Evolutionary conservation across 164 flowering plant species (phyloP).

Genomic region (Kalanchoe fedtschenkoi): DNA sequence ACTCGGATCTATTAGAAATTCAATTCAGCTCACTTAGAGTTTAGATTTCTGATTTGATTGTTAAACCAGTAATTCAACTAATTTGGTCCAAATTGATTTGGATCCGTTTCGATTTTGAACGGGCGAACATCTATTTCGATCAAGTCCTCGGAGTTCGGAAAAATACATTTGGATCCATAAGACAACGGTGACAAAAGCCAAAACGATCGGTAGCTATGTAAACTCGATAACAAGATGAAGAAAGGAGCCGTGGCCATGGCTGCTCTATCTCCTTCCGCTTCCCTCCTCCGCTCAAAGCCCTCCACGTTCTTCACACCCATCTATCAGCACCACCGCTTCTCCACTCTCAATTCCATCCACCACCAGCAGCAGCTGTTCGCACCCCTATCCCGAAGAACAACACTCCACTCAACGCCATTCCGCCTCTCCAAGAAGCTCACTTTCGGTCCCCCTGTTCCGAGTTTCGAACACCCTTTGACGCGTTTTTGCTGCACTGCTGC

Average conservation of each 20-base stretch:
- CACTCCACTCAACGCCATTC: too few species aligned
- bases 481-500: conserved; percentile 32
- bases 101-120: too few species aligned
- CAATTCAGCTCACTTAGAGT: too few species aligned
- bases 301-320: conserved; percentile 28
- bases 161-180: not conserved
- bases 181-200: not conserved
- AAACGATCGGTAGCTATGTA: not conserved
- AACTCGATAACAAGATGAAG: not conserved
- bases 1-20: too few species aligned
- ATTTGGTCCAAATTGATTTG: too few species aligned
- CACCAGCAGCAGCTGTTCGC: not conserved
- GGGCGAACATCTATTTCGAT: too few species aligned
- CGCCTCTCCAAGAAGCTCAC: conserved; percentile 13
- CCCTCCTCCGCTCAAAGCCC: conserved; percentile 33
- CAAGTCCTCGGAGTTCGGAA: not conserved
- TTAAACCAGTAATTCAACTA: too few species aligned
- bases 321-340: too few species aligned
- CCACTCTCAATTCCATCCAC: conserved; percentile 15
- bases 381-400: conserved; percentile 6
- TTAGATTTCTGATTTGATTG: too few species aligned
- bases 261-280: conserved; percentile 34
- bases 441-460: conserved; percentile 1
- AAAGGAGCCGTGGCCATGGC: conserved; percentile 36
- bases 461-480: conserved; percentile 10